Conservation (phyloP, 495 filamentous ascomycete genomes). For the Aspergillus diversus region DNA sequence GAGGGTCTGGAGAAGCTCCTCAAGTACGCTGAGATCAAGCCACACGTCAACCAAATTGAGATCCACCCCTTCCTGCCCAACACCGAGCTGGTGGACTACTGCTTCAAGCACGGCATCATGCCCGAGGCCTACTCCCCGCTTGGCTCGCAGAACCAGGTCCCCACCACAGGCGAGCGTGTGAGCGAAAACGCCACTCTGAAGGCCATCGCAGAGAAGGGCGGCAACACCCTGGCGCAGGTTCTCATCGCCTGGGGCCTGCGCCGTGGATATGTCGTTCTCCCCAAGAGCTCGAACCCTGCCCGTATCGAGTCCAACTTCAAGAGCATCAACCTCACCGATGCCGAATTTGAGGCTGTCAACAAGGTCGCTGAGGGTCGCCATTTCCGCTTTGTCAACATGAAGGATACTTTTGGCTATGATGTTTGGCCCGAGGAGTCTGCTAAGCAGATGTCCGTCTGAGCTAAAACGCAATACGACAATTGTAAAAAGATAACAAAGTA, state of each 20-base stretch:
- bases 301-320: conserved; percentile 71
- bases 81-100: conserved; percentile 65
- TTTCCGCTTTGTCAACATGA: conserved; percentile 80
- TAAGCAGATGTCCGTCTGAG: conserved; percentile 42
- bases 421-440: conserved; percentile 53
- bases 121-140: conserved; percentile 77
- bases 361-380: conserved; percentile 62
- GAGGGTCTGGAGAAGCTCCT: conserved; percentile 70
- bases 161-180: conserved; percentile 67
- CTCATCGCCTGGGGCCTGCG: conserved; percentile 72
- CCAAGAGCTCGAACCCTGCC: conserved; percentile 67
- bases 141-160: conserved; percentile 63
- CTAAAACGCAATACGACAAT: background rate
- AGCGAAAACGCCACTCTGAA: conserved; percentile 62
- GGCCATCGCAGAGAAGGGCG: conserved; percentile 63
- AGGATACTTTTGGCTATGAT: conserved; percentile 65
- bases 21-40: conserved; percentile 65
- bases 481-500: too few species aligned
- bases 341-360: conserved; percentile 62
- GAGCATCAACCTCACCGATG: conserved; percentile 58
- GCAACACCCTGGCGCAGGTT: conserved; percentile 66
- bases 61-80: conserved; percentile 93
- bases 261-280: conserved; percentile 71
- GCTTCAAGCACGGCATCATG: conserved; percentile 72
- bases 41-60: conserved; percentile 88